Evolutionary conservation across 2,329 filamentous ascomycete genomes (phyloP).

Genomic region (Trichoderma koningii): DNA sequence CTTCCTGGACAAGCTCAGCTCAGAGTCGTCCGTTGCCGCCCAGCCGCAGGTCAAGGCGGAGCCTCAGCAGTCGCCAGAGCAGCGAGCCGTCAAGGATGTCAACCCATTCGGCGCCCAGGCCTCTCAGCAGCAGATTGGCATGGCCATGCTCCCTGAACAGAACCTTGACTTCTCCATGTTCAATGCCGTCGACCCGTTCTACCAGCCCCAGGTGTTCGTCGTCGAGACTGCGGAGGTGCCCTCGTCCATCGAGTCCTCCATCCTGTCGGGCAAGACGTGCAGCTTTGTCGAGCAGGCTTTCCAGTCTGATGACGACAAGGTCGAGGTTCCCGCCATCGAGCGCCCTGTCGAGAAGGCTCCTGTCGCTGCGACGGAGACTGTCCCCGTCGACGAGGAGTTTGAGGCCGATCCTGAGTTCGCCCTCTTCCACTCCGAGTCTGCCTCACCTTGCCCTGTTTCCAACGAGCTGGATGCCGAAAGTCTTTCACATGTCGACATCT

Average conservation of each 20-base stretch:
- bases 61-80: slow-evolving; percentile 46
- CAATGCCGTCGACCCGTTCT: slow-evolving; percentile 60
- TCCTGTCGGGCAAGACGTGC: slow-evolving; percentile 71
- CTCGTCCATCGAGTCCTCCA: slow-evolving; percentile 57
- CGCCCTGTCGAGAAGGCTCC: slow-evolving; percentile 45
- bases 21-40: slow-evolving; percentile 54
- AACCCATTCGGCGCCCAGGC: slow-evolving; percentile 61
- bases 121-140: slow-evolving; percentile 69
- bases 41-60: slow-evolving; percentile 43
- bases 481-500: slow-evolving; percentile 46
- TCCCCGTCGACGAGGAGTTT: slow-evolving; percentile 55
- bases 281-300: slow-evolving; percentile 52
- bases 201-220: slow-evolving; percentile 72
- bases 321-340: slow-evolving; percentile 58
- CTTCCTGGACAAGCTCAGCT: slow-evolving; percentile 72
- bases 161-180: slow-evolving; percentile 74
- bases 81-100: slow-evolving; percentile 63
- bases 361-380: slow-evolving; percentile 34
- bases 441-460: slow-evolving; percentile 34
- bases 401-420: slow-evolving; percentile 65
- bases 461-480: slow-evolving; percentile 45
- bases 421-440: slow-evolving; percentile 55
- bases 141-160: slow-evolving; percentile 83
- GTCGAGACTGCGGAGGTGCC: slow-evolving; percentile 72
- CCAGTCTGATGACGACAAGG: slow-evolving; percentile 54